Evolutionary conservation across 1,284 basidiomycete species (phyloP), one percentile per base, ranked within the genome.

Genomic region (Porogramme epimiltina): DNA sequence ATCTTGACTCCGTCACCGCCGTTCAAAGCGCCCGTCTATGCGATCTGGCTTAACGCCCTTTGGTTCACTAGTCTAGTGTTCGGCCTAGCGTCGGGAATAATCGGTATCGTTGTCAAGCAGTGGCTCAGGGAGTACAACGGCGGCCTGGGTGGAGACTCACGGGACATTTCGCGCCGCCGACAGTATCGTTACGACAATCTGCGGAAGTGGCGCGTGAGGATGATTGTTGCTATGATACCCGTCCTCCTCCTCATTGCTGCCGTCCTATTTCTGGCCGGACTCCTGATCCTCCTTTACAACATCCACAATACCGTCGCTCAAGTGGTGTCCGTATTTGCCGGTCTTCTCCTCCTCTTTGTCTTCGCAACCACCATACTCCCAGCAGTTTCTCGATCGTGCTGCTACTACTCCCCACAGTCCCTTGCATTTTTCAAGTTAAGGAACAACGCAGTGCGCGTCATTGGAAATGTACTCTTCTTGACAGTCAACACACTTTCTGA

Each of bases 231-330:
- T 19, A 39, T 18, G 18, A 36, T 2, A 25, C 38, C 3, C 40
- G 36, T 42, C 4, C 24, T 9, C 25, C 54, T 42, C 9, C 4
- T 19, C 18, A 38, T 62, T 11, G 59, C 69, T 0, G 51, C 69
- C 3, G 47, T 62, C 4, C 59, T 70, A 6, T 72, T 70, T 55
- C 62, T 70, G 20, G 55, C 54, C 2, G 70, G 70, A 1, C 36
- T 58, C 10, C 41, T 52, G 43, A 15, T 47, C 9, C 45, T 53
- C n/a, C 28, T 54, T 19, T 55, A 42, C 45, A 15, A 51, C 10
- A 24, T 54, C 24, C 36, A 52, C 31, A 15, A 28, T 15, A 6
- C 20, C 31, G 15, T 45, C 33, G 28, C 33, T 22, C 15, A 18
- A 13, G 16, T 34, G 19, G 31, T 25, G 3, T 45, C 31, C 3